Evolutionary conservation across 2,329 filamentous ascomycete genomes (phyloP).

Genomic region (Sporothrix phasma): DNA sequence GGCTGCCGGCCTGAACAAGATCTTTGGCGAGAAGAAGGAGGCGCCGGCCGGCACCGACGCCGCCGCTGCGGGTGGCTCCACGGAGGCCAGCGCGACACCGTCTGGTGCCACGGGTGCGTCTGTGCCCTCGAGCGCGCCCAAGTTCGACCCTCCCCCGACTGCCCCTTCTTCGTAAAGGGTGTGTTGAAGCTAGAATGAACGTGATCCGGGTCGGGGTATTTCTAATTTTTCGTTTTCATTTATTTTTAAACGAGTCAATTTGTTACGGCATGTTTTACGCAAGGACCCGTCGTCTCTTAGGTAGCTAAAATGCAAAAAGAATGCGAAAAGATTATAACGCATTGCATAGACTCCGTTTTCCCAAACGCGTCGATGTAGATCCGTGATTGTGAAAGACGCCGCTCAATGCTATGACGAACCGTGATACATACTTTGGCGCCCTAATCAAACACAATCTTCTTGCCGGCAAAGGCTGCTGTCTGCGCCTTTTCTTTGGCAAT

Average conservation of each 20-base stretch:
- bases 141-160: constrained; percentile 20
- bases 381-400: not conserved
- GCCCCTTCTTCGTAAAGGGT: constrained; percentile 11
- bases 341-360: not conserved
- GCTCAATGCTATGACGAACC: not conserved
- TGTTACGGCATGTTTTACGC: not conserved
- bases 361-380: not conserved
- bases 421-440: not conserved
- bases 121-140: constrained; percentile 10
- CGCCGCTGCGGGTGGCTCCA: not conserved
- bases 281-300: not conserved
- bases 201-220: too few relatives aligned
- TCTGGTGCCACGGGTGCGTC: not conserved
- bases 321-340: not conserved
- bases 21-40: constrained; percentile 37
- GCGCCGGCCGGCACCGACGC: not conserved
- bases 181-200: too few relatives aligned
- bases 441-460: constrained; percentile 48
- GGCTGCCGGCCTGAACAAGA: constrained; percentile 46
- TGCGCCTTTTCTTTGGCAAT: constrained; percentile 48
- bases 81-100: not conserved
- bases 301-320: not conserved
- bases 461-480: constrained; percentile 43
- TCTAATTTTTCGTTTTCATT: not conserved
- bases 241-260: not conserved